Percentiles rank a stretch among this genome's conserved stretches.
These are phyloP conservation scores for Trypanosoma platydactyli DNA, from an alignment of 208 protist genomes.

Conservation along the genomic window DNA sequence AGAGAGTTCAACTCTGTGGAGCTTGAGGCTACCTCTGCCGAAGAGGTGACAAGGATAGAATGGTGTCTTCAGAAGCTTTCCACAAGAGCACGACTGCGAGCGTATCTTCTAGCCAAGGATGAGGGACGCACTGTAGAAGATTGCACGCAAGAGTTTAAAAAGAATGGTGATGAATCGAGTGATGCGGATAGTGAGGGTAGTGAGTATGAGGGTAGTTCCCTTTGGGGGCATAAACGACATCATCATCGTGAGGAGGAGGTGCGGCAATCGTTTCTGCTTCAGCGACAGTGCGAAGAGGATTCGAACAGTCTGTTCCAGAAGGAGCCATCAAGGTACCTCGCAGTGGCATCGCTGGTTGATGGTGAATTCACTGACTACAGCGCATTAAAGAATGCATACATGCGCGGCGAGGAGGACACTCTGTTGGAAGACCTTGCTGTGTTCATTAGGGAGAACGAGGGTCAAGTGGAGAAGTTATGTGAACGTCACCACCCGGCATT, in stretches of 20 bases:
- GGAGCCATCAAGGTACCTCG: conserved; percentile 76
- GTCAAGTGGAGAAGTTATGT: conserved; percentile 83
- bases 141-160: conserved; percentile 45
- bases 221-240: conserved; percentile 11
- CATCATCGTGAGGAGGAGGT: neutral
- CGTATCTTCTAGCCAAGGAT: conserved; percentile 4
- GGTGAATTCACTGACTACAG: conserved; percentile 91
- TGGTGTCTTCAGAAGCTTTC: conserved; percentile 31
- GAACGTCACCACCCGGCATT: conserved; percentile 87
- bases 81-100: neutral
- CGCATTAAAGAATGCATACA: conserved; percentile 77
- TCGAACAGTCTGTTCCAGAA: conserved; percentile 36
- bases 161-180: conserved; percentile 32
- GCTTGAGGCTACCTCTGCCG: conserved; percentile 39
- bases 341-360: conserved; percentile 83
- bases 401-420: conserved; percentile 74
- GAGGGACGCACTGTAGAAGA: conserved; percentile 3
- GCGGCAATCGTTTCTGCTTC: neutral
- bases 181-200: conserved; percentile 13
- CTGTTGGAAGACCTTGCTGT: conserved; percentile 67
- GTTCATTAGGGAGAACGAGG: conserved; percentile 87
- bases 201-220: conserved; percentile 26
- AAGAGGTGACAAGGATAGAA: conserved; percentile 41
- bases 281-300: conserved; percentile 17
- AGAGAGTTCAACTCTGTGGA: conserved; percentile 52